Percentiles rank a stretch among this genome's conserved stretches.
Conservation (phyloP, 805 yeast genomes). For the Myxozyma geophila region DNA sequence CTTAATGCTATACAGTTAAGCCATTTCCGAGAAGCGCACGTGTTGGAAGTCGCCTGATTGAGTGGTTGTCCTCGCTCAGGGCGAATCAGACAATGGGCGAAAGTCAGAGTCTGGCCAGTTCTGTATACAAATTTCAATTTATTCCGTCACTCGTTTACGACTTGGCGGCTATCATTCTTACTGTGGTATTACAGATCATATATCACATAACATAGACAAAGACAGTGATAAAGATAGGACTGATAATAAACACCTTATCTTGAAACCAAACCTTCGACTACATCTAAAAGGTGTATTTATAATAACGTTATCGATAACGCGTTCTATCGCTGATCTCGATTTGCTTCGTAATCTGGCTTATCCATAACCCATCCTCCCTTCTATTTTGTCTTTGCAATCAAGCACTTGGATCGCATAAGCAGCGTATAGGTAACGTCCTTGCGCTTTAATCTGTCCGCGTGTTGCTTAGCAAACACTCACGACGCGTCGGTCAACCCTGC, state of each 20-base stretch:
- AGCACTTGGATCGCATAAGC: background rate
- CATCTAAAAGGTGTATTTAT: background rate
- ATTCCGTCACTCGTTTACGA: background rate
- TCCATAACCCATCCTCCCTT: too few relatives aligned
- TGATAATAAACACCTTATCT: too few relatives aligned
- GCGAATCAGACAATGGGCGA: background rate
- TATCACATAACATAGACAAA: too few relatives aligned
- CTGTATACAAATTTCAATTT: background rate
- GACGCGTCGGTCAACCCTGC: background rate
- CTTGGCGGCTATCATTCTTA: background rate
- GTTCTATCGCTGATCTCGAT: background rate
- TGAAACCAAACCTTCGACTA: background rate
- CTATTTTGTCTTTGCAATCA: background rate
- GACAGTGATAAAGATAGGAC: too few relatives aligned
- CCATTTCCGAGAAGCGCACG: background rate
- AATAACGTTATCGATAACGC: background rate
- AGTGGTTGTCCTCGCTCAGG: background rate
- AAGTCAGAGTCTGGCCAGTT: slow-evolving; percentile 3
- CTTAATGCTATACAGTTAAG: too few relatives aligned
- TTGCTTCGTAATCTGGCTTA: background rate
- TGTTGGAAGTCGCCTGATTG: background rate
- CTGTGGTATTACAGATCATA: background rate
- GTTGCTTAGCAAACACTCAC: background rate
- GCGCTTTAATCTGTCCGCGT: background rate
- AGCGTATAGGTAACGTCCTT: background rate